phyloP scores from a whole-genome alignment of 2,329 filamentous ascomycete genomes.

The Aspergillus tanneri region DNA sequence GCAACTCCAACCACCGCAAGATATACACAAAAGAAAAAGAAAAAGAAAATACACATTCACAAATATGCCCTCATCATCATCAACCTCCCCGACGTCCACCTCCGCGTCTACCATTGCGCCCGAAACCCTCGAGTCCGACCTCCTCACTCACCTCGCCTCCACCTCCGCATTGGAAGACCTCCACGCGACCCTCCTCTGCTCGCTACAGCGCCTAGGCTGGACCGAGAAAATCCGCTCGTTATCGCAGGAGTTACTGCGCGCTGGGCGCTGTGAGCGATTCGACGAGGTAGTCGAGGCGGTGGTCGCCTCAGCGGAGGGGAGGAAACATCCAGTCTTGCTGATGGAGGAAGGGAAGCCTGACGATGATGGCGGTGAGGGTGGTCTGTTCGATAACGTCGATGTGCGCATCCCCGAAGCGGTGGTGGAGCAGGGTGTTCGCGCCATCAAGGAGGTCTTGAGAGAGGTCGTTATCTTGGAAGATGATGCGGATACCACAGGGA shows the following conservation, averaged over 20 bases:
- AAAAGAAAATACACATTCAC: not conserved
- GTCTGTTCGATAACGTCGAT: slow-evolving; percentile 42
- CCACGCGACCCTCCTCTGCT: slow-evolving; percentile 54
- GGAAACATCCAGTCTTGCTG: slow-evolving; percentile 28
- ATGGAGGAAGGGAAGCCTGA: slow-evolving; percentile 17
- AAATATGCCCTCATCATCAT: slow-evolving; percentile 13
- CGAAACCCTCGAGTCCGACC: slow-evolving; percentile 41
- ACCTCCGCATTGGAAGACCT: slow-evolving; percentile 56
- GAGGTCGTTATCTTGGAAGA: slow-evolving; percentile 50
- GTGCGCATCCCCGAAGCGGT: slow-evolving; percentile 52
- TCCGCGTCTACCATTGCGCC: slow-evolving; percentile 33
- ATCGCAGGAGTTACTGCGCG: slow-evolving; percentile 57
- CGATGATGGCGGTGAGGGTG: slow-evolving; percentile 17
- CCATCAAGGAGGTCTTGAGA: slow-evolving; percentile 53
- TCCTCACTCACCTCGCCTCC: slow-evolving; percentile 48
- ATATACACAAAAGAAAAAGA: slow-evolving; percentile 2
- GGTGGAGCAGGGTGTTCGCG: slow-evolving; percentile 52
- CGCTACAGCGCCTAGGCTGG: slow-evolving; percentile 60
- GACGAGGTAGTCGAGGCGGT: slow-evolving; percentile 57
- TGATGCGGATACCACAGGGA: slow-evolving; percentile 25
- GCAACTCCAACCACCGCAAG: not conserved
- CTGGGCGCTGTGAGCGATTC: slow-evolving; percentile 57
- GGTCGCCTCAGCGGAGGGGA: slow-evolving; percentile 46
- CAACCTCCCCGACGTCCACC: slow-evolving; percentile 14
- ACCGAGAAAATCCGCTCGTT: slow-evolving; percentile 56